Conservation (phyloP, 345 rosid genomes). For the Arabis alpina region DNA sequence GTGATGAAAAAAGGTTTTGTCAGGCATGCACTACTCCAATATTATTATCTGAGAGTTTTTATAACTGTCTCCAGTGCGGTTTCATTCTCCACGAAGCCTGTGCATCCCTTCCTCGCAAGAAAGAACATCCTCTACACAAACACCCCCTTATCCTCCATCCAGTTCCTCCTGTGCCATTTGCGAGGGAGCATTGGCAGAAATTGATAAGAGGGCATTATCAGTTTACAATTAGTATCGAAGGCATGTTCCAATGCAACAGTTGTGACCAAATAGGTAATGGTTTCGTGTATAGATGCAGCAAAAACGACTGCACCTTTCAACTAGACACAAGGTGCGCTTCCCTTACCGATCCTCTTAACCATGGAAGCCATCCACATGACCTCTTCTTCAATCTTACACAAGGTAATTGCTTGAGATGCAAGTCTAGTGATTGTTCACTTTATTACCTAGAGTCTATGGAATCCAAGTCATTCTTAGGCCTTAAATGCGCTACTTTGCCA, state of each 20-base stretch:
- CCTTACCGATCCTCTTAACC: background rate
- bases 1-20: background rate
- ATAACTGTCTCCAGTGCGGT: background rate
- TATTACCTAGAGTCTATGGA: background rate
- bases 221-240: too few species aligned
- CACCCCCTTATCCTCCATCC: conserved; percentile 1
- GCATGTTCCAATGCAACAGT: background rate
- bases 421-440: background rate
- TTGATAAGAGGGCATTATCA: too few species aligned
- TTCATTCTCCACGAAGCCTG: background rate
- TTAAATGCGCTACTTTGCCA: background rate
- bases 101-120: background rate
- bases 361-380: background rate
- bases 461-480: background rate
- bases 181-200: too few species aligned
- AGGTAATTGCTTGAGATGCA: background rate
- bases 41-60: background rate
- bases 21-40: background rate
- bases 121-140: background rate
- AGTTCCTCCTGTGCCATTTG: background rate
- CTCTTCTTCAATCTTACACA: background rate
- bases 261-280: background rate
- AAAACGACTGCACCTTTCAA: background rate
- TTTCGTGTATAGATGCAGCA: background rate
- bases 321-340: background rate